Conservation (phyloP, 2,329 filamentous ascomycete genomes). For the Diaporthe sp. region DNA sequence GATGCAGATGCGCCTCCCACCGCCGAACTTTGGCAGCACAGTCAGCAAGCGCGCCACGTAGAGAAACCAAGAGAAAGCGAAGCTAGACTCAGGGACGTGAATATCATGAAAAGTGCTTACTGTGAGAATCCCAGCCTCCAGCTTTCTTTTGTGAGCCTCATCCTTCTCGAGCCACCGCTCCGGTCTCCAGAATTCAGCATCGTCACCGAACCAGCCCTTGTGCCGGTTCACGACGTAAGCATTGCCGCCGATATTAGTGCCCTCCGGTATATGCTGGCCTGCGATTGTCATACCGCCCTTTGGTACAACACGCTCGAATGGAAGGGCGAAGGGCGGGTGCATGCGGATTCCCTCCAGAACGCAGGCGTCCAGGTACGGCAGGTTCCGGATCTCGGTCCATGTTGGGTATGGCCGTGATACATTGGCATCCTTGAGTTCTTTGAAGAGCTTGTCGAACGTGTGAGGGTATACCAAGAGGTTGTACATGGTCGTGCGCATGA, state of each 20-base stretch:
- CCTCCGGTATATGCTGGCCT: conserved; percentile 43
- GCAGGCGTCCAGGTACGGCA: conserved; percentile 49
- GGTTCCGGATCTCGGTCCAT: conserved; percentile 46
- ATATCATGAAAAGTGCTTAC: conserved; percentile 34
- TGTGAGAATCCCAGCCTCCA: conserved; percentile 43
- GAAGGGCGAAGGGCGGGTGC: conserved; percentile 47
- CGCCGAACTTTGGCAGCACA: conserved; percentile 43
- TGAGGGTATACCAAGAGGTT: conserved; percentile 47
- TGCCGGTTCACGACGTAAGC: conserved; percentile 47
- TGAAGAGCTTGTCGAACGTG: conserved; percentile 44
- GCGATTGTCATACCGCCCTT: conserved; percentile 43
- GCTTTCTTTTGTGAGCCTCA: conserved; percentile 39
- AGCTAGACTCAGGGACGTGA: no score
- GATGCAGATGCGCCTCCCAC: conserved; percentile 46
- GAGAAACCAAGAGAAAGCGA: not conserved
- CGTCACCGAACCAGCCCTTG: conserved; percentile 42
- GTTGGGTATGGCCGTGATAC: conserved; percentile 47
- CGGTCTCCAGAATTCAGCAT: conserved; percentile 45
- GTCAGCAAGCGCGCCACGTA: conserved; percentile 9
- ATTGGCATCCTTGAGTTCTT: conserved; percentile 47
- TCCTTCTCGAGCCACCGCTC: conserved; percentile 44
- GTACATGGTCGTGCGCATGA: conserved; percentile 48
- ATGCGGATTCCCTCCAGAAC: conserved; percentile 47
- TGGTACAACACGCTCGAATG: conserved; percentile 47
- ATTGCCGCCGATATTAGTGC: conserved; percentile 46